These are phyloP conservation scores for Ampelocalamus luodianensis DNA, from an alignment of 176 grass and related monocot genomes.

Conservation along the genomic window DNA sequence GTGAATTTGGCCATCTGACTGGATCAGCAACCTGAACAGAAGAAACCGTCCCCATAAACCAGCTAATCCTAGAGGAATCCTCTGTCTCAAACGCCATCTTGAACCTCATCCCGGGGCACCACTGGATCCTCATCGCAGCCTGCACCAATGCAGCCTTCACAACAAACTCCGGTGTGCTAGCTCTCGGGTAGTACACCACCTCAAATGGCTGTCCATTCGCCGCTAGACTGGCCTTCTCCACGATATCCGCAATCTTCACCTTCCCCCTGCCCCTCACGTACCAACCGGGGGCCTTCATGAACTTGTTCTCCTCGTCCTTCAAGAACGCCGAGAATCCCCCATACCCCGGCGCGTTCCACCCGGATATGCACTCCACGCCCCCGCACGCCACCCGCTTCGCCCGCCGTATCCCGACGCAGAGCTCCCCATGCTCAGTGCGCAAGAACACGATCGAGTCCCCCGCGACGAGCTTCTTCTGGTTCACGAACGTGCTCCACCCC, in stretches of 20 bases:
- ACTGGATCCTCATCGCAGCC: slow-evolving; percentile 64
- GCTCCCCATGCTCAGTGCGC: slow-evolving; percentile 49
- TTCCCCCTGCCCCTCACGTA: slow-evolving; percentile 53
- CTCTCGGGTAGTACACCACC: slow-evolving; percentile 70
- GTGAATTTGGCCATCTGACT: slow-evolving; percentile 61
- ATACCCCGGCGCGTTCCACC: slow-evolving; percentile 62
- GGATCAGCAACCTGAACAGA: slow-evolving; percentile 66
- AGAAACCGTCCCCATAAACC: slow-evolving; percentile 75
- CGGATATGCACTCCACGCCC: slow-evolving; percentile 54
- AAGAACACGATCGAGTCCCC: slow-evolving; percentile 75
- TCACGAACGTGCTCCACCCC: slow-evolving; percentile 76
- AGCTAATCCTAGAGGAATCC: slow-evolving; percentile 79
- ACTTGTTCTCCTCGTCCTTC: slow-evolving; percentile 61
- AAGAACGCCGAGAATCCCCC: slow-evolving; percentile 54
- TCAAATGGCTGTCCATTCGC: slow-evolving; percentile 57
- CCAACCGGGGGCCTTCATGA: slow-evolving; percentile 44
- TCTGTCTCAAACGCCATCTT: slow-evolving; percentile 81
- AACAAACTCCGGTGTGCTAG: slow-evolving; percentile 64
- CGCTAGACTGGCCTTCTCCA: slow-evolving; percentile 50
- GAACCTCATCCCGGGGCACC: slow-evolving; percentile 76
- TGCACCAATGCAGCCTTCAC: slow-evolving; percentile 55
- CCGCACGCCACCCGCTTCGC: slow-evolving; percentile 50
- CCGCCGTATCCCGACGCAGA: slow-evolving; percentile 64
- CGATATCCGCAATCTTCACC: slow-evolving; percentile 52
- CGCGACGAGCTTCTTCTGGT: slow-evolving; percentile 68